Conservation (phyloP, 2,329 filamentous ascomycete species). For the Botrytis deweyae region DNA sequence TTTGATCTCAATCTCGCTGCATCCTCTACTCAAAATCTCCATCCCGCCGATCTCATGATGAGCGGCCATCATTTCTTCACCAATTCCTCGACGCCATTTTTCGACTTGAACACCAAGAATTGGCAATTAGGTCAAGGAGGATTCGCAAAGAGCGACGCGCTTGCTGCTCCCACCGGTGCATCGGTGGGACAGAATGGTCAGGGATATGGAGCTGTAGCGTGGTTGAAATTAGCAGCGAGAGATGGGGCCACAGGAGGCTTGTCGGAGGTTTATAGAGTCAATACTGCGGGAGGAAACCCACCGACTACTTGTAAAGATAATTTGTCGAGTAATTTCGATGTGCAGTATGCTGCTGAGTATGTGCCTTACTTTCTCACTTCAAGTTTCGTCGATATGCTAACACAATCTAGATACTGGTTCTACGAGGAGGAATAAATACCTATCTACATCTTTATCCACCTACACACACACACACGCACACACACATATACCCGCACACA, state of each 20-base stretch:
- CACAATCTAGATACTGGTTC: slow-evolving; percentile 37
- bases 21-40: slow-evolving; percentile 31
- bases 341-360: slow-evolving; percentile 84
- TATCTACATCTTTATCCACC: not conserved
- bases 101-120: slow-evolving; percentile 65
- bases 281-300: slow-evolving; percentile 77
- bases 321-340: slow-evolving; percentile 61
- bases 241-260: slow-evolving; percentile 60
- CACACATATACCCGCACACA: not conserved
- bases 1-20: slow-evolving; percentile 53
- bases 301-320: slow-evolving; percentile 68
- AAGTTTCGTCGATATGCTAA: slow-evolving; percentile 19
- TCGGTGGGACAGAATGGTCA: slow-evolving; percentile 54
- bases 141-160: slow-evolving; percentile 60
- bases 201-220: slow-evolving; percentile 70
- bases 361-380: slow-evolving; percentile 46
- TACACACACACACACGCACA: not conserved
- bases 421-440: slow-evolving; percentile 24
- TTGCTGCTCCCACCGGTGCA: slow-evolving; percentile 62
- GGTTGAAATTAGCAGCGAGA: slow-evolving; percentile 68
- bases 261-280: slow-evolving; percentile 77
- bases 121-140: slow-evolving; percentile 58
- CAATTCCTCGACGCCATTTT: slow-evolving; percentile 69
- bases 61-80: slow-evolving; percentile 82
- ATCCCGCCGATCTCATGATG: slow-evolving; percentile 61